Evolutionary conservation across 2,329 filamentous ascomycete species (phyloP), one percentile per base, ranked within the genome.

Genomic region (Diaporthe sp.): DNA sequence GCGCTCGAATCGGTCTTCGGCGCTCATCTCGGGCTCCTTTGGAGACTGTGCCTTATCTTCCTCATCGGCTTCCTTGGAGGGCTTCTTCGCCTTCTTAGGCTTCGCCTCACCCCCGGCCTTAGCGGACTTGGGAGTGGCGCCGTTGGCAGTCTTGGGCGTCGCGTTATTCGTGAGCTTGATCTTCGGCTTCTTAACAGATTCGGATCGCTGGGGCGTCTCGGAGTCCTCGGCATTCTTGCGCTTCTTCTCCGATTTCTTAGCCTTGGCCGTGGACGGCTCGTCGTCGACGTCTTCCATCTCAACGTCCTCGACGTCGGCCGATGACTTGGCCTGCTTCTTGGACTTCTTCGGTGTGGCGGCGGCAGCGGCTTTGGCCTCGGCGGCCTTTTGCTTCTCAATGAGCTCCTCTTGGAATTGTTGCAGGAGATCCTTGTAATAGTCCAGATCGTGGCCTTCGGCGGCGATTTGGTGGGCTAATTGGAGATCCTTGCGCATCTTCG

Each of bases 391-490:
- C 77, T 92, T 89, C 10, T 90, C 89, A 68, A 90, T 86, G 71
- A 89, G 85, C 61, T 93, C 91, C 80, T 95, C 93, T 77, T 92
- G 88, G 78, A 92, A 93, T 77, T 92, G 90, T 54, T 88, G 86
- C 74, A 98, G 89, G 76, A 98, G 87, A 17, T 91, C 89, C 86
- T 98, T 98, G 89, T 96, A 98, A 84, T 94, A 91, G 5, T 93
- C 87, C 45, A 99, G 86, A 72, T 94, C 90, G 79, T 98, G 90
- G 71, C 92, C 89, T 82, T 98, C 92, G 19, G 93, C 89, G 15
- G 96, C 96, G 75, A 98, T 89, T 76, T 92, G 85, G 85, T 96
- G 97, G 1, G 97, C 97, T 57, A 90, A 89, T 81, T 93, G 89
- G 8, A 99, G 87, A 75, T 92, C 89, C 85, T 97, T 97, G 81